A percentile compares a stretch with the other conserved stretches of the same genome.
Evolutionary conservation across 2,329 filamentous ascomycete genomes (phyloP).

Genomic region (Gaeumannomyces sp.): DNA sequence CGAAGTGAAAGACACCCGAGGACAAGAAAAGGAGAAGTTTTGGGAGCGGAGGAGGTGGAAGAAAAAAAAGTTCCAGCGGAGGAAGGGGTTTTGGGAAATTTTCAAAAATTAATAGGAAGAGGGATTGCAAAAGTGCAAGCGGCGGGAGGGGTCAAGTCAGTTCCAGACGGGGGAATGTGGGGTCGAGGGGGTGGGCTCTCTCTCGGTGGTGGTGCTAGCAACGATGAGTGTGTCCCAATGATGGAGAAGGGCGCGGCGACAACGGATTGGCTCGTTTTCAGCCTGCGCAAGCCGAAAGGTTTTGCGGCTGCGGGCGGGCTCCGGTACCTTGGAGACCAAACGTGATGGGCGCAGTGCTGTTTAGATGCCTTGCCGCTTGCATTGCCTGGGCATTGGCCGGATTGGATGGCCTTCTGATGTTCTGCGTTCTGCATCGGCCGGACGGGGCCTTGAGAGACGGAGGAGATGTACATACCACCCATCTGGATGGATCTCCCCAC

Average conservation of each 20-base stretch:
- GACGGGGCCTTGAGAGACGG: background rate
- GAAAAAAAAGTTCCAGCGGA: background rate
- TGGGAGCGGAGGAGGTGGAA: conserved; percentile 4
- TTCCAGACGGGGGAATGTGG: conserved; percentile 5
- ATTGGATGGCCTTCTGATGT: background rate
- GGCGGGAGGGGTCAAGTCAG: conserved; percentile 8
- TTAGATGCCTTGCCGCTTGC: background rate
- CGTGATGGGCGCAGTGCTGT: background rate
- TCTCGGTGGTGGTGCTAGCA: conserved; percentile 3
- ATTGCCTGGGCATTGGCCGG: background rate
- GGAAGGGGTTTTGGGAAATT: conserved; percentile 10
- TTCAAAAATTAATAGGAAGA: conserved; percentile 11
- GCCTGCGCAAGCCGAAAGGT: background rate
- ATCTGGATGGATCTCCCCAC: background rate
- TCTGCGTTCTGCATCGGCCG: background rate
- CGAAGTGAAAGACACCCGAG: conserved; percentile 5
- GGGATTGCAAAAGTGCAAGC: conserved; percentile 9
- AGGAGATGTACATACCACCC: background rate
- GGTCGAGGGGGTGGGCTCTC: conserved; percentile 8
- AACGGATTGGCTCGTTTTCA: conserved; percentile 2
- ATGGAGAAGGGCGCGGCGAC: background rate
- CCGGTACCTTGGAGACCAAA: background rate
- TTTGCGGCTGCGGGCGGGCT: background rate
- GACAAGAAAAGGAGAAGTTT: conserved; percentile 5
- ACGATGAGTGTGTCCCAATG: background rate